phyloP scores from a whole-genome alignment of 129 eudicot genomes.

The Gnaphalium uliginosum region DNA sequence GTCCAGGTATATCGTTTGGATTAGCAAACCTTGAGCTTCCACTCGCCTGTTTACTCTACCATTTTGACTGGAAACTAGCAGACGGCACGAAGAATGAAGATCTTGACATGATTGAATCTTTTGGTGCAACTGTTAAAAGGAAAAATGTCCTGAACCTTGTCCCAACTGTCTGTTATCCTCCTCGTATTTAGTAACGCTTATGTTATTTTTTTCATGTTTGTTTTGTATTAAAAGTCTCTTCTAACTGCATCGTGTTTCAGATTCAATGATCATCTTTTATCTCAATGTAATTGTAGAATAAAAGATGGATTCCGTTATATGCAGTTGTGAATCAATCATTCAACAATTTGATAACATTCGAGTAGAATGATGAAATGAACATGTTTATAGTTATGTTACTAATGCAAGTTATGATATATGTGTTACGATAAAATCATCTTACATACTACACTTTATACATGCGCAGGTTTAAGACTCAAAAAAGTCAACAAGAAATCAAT shows the following conservation, averaged over 20 bases:
- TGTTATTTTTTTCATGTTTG: neutral
- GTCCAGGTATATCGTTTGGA: constrained; percentile 47
- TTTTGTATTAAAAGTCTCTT: neutral
- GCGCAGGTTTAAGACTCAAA: too few relatives aligned
- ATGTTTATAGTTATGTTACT: too few relatives aligned
- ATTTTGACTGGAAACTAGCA: constrained; percentile 45
- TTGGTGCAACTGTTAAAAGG: constrained; percentile 39
- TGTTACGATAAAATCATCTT: too few relatives aligned
- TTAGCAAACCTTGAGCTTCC: constrained; percentile 42
- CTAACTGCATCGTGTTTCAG: neutral
- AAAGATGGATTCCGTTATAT: too few relatives aligned
- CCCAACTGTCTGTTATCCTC: constrained; percentile 25
- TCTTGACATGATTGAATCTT: constrained; percentile 41
- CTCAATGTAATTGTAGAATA: too few relatives aligned
- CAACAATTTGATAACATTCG: too few relatives aligned
- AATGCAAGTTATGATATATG: too few relatives aligned
- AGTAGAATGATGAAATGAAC: too few relatives aligned
- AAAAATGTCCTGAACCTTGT: constrained; percentile 31
- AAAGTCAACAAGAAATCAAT: too few relatives aligned
- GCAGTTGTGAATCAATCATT: too few relatives aligned
- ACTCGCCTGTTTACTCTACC: constrained; percentile 42
- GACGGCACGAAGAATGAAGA: constrained; percentile 16
- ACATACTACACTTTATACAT: too few relatives aligned
- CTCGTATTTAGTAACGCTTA: constrained; percentile 8
- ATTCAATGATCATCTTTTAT: too few relatives aligned